A percentile compares a stretch with the other conserved stretches of the same genome.
phyloP scores from a whole-genome alignment of 257 asterid genomes.

The Scutellaria galericulata region DNA sequence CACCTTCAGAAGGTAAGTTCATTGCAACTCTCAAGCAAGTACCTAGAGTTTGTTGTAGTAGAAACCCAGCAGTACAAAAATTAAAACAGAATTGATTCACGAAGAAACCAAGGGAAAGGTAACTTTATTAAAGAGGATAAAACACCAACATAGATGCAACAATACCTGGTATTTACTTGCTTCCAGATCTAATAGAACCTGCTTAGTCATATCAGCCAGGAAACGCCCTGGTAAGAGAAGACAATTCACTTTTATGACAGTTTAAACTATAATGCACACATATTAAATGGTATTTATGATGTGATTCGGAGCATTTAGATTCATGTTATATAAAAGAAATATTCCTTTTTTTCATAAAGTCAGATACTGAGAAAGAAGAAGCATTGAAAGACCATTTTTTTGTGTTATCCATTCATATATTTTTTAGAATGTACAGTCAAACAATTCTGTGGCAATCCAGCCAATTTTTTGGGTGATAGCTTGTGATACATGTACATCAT shows the following conservation, averaged over 20 bases:
- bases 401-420: not conserved
- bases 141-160: constrained; percentile 15
- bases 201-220: constrained; percentile 87
- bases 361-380: constrained; percentile 22
- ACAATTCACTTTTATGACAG: constrained; percentile 20
- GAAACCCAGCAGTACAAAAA: constrained; percentile 12
- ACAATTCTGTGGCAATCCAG: constrained; percentile 26
- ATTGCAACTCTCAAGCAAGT: constrained; percentile 6
- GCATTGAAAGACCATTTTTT: constrained; percentile 12
- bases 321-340: not conserved
- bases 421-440: constrained; percentile 2
- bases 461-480: constrained; percentile 17
- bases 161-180: constrained; percentile 91
- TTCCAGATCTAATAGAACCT: constrained; percentile 83
- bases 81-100: not conserved
- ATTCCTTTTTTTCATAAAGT: constrained; percentile 18
- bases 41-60: not conserved
- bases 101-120: constrained; percentile 20
- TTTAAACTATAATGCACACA: constrained; percentile 1
- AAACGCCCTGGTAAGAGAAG: constrained; percentile 72
- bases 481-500: constrained; percentile 18
- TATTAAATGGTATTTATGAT: not conserved
- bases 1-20: constrained; percentile 1
- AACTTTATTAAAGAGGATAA: constrained; percentile 10
- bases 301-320: constrained; percentile 25